Conservation (phyloP, 2,329 filamentous ascomycete species). For the Epichloe gansuensis region DNA sequence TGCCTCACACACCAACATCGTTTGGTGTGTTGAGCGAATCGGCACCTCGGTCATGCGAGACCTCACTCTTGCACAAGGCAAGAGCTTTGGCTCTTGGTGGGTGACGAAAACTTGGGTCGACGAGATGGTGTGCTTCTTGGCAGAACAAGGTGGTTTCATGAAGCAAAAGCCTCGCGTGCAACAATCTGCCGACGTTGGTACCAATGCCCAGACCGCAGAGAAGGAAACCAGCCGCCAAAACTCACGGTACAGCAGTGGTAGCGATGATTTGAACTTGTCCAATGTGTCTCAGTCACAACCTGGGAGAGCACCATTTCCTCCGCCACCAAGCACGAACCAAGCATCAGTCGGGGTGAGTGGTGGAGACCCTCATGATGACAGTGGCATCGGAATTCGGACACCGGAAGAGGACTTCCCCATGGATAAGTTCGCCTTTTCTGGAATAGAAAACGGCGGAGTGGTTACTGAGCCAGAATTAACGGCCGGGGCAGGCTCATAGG, state of each 20-base stretch:
- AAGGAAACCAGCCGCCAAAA: conserved; percentile 23
- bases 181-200: conserved; percentile 13
- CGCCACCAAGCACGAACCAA: conserved; percentile 30
- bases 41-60: conserved; percentile 70
- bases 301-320: conserved; percentile 36
- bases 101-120: conserved; percentile 92
- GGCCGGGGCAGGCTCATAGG: conserved; percentile 6
- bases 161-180: conserved; percentile 34
- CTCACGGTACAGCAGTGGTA: conserved; percentile 30
- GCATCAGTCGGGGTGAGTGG: conserved; percentile 24
- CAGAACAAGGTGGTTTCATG: conserved; percentile 83
- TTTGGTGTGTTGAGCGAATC: conserved; percentile 63
- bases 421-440: conserved; percentile 42
- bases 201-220: conserved; percentile 22
- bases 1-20: conserved; percentile 56
- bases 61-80: conserved; percentile 63
- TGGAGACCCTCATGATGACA: conserved; percentile 50
- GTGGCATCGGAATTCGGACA: conserved; percentile 59
- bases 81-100: conserved; percentile 86
- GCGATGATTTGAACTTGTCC: conserved; percentile 32
- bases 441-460: conserved; percentile 22
- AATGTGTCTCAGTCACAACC: conserved; percentile 35
- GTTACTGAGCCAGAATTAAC: conserved; percentile 19
- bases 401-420: conserved; percentile 52
- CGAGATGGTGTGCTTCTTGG: conserved; percentile 84